Base-by-base conservation (phyloP, 164 flowering plant species). In the Vitis labrusca region DNA sequence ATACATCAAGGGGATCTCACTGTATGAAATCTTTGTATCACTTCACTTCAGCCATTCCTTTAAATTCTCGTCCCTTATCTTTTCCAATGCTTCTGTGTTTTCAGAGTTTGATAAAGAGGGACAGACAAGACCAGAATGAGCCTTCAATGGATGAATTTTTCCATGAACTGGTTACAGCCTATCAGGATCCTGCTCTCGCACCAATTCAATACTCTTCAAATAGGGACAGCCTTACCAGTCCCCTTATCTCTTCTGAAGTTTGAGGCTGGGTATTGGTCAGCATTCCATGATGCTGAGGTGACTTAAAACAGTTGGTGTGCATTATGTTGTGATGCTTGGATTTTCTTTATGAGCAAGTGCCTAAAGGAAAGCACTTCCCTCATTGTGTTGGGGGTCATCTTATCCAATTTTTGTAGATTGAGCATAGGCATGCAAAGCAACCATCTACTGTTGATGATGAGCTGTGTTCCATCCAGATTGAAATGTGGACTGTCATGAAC, bases 61-160 rank as follows among this genome's bases (percentile, higher is more conserved):
- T 11, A 29, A 60, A 44, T 47, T 12, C 27, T 68, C 51, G 9
- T 1, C 50, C 56, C 48, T 61, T 11, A 10, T 37, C 12, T 30
- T 61, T 11, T 64, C 32, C 32, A 47, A 5, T 51, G 66, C 57
- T 63, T 51, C 61, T 19, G 61, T 74, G 27, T 58, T 59, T 71
- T 10, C 79, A 83, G 88, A 71, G 85, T 72, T 79, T 94, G 85
- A 79, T 89, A 68, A 89, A 84, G 78, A 94, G 84, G 77, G 99
- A 94, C 75, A 78, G 82, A 69, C 70, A 81, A 77, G 91, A 89
- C 17, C 71, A 78, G 61, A 79, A 72, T 48, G 90, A 92, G 66
- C 70, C 88, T 19, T 19, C 79, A 48, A 86, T 91, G 85, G 65
- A 68, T 4, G 85, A 81, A 23, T 94, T 92, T 74, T 80, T 83